Evolutionary conservation across 768 basidiomycete species (phyloP).

Genomic region (Tricholoma flavovirens): DNA sequence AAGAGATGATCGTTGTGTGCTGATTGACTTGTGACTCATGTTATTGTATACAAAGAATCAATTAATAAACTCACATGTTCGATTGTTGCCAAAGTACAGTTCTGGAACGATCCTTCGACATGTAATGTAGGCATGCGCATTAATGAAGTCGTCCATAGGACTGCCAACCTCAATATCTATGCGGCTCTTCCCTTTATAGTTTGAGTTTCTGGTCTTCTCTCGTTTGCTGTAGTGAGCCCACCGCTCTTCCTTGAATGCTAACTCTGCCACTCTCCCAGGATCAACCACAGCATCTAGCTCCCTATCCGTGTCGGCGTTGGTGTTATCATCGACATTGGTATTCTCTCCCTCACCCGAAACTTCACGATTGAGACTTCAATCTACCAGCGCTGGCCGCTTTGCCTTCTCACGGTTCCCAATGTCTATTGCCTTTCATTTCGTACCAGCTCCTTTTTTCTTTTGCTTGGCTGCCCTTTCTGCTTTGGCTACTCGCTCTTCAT

Average conservation of each 20-base stretch:
- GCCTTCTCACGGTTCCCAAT: background rate
- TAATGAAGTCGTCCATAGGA: constrained; percentile 8
- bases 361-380: constrained; percentile 3
- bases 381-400: background rate
- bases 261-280: background rate
- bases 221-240: background rate
- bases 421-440: background rate
- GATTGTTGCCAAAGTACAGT: constrained; percentile 6
- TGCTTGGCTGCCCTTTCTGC: background rate
- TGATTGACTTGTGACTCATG: background rate
- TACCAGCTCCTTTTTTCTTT: background rate
- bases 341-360: background rate
- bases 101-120: background rate
- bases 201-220: background rate
- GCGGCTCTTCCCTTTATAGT: constrained; percentile 15
- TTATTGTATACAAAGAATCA: background rate
- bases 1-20: constrained; percentile 3
- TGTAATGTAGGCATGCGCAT: background rate
- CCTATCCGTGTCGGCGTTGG: too few relatives aligned
- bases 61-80: background rate
- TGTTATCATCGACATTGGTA: background rate
- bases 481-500: too few relatives aligned
- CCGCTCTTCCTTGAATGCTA: background rate
- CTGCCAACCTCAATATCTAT: background rate
- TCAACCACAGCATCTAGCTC: too few relatives aligned